Percentiles rank a stretch among this genome's conserved stretches.
These are phyloP conservation scores for Aureobasidium mangrovei DNA, from an alignment of 2,329 filamentous ascomycete genomes.

Conservation along the genomic window DNA sequence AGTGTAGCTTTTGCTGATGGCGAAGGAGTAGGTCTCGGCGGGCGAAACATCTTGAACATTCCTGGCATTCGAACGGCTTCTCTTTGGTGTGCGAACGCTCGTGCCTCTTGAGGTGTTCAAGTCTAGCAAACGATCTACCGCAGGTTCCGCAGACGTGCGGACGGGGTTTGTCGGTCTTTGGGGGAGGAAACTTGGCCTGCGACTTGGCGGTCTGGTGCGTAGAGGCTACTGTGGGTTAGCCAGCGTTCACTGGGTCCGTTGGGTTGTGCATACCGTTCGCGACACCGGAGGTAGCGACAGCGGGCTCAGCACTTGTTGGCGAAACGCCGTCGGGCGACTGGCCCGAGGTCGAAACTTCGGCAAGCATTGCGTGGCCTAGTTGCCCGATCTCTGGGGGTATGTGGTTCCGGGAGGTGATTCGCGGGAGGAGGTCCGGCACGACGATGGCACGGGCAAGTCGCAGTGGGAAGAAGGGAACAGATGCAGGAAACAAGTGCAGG, in stretches of 20 bases:
- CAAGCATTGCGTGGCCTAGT: background rate
- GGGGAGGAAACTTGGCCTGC: slow-evolving; percentile 53
- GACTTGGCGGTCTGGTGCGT: background rate
- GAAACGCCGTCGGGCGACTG: slow-evolving; percentile 3
- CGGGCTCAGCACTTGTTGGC: background rate
- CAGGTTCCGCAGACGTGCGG: slow-evolving; percentile 92
- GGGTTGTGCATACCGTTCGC: background rate
- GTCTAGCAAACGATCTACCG: slow-evolving; percentile 79
- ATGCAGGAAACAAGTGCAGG: background rate
- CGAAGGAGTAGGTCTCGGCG: slow-evolving; percentile 82
- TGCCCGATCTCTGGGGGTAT: background rate
- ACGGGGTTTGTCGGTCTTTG: slow-evolving; percentile 94
- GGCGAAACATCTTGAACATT: slow-evolving; percentile 91
- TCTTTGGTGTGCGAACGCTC: slow-evolving; percentile 98
- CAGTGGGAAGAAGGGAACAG: background rate
- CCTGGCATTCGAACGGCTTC: slow-evolving; percentile 95
- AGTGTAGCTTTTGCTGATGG: slow-evolving; percentile 97
- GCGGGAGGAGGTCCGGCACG: background rate
- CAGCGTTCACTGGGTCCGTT: background rate
- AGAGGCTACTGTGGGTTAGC: slow-evolving; percentile 1
- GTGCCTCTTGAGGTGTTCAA: slow-evolving; percentile 95
- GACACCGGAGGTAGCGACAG: background rate
- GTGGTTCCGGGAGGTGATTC: background rate
- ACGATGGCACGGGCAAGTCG: background rate
- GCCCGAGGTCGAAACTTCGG: background rate